Conservation (phyloP, 352 stramenopile genomes). For the Phytopythium aichiense region DNA sequence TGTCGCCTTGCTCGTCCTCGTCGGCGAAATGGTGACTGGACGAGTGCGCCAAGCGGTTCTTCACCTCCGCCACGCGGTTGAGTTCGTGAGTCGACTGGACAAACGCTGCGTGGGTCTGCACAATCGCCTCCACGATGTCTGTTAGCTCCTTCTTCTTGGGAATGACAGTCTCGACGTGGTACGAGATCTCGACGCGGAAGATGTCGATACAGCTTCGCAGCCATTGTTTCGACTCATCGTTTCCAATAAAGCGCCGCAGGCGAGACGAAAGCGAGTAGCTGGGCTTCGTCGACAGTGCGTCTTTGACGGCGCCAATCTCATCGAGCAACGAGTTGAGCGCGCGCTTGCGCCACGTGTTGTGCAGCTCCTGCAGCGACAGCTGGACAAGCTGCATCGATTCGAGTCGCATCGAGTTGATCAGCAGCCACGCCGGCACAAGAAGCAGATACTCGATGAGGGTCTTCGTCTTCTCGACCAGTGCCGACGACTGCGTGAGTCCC, state of each 20-base stretch:
- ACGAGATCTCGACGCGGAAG: slow-evolving; percentile 83
- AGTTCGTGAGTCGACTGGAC: slow-evolving; percentile 46
- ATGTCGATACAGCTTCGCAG: slow-evolving; percentile 64
- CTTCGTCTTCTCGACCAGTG: slow-evolving; percentile 13
- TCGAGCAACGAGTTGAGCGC: slow-evolving; percentile 89
- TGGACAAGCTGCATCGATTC: slow-evolving; percentile 99
- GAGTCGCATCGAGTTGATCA: slow-evolving; percentile 99
- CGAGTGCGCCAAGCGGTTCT: slow-evolving; percentile 56
- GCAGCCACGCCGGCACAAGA: slow-evolving; percentile 93
- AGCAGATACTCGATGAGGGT: slow-evolving; percentile 59
- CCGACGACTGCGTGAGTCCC: slow-evolving; percentile 33
- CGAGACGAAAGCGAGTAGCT: slow-evolving; percentile 36
- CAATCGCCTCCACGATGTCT: slow-evolving; percentile 60
- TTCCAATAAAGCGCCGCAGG: slow-evolving; percentile 63
- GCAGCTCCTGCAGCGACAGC: slow-evolving; percentile 95
- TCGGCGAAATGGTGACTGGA: slow-evolving; percentile 34
- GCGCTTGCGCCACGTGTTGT: slow-evolving; percentile 97
- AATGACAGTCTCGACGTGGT: slow-evolving; percentile 54
- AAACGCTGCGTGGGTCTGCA: slow-evolving; percentile 56
- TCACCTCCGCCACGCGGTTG: slow-evolving; percentile 52
- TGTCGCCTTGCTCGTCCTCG: slow-evolving; percentile 61
- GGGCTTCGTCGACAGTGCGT: background rate
- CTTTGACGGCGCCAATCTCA: slow-evolving; percentile 43
- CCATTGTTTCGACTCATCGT: slow-evolving; percentile 32
- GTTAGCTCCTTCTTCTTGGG: slow-evolving; percentile 67